Evolutionary conservation across 441 rosid species (phyloP), one percentile per base, ranked within the genome.

Genomic region (Heliophila coronopifolia): DNA sequence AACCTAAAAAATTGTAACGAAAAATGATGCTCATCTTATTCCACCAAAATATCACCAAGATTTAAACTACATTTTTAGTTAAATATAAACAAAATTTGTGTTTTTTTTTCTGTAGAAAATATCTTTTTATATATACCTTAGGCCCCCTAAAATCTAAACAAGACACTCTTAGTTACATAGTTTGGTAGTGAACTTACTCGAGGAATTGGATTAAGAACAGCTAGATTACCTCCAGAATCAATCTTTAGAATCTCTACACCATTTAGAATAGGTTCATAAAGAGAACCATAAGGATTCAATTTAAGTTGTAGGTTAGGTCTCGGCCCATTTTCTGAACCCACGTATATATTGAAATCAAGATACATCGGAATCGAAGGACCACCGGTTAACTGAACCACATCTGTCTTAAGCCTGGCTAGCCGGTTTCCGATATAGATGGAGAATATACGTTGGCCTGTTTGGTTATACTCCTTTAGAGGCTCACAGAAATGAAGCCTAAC

Each of bases 401-500:
- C 86, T 1, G 49, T 66, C 0, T 3, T 3, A 1, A 0, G 0
- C 3, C 7, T 53, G 0, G 69, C 75, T 0, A 9, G 19, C 23
- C 22, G 39, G 15, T 52, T 13, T 4, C 17, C 32, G 0, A 77
- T 38, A 23, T 37, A 36, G 11, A 77, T 63, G n/a, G 13, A 1
- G 26, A 74, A 79, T 5, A 43, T 28, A 4, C 67, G 42, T 5
- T 74, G 61, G 1, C 50, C 38, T 0, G 1, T 0, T 0, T 0
- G 0, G 0, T 3, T 49, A 2, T 69, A 8, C 13, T 5, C 40
- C 0, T 0, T 17, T n/a, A 43, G 7, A 13, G 63, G 23, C 69
- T 74, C 73, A n/a, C 80, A 77, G 40, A 79, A 79, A 25, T 74
- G 74, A n/a, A 76, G 75, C 50, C 84, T 48, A 8, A 77, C 53